Evolutionary conservation across 2,329 filamentous ascomycete species (phyloP).

Genomic region (Penicillium nordicum): DNA sequence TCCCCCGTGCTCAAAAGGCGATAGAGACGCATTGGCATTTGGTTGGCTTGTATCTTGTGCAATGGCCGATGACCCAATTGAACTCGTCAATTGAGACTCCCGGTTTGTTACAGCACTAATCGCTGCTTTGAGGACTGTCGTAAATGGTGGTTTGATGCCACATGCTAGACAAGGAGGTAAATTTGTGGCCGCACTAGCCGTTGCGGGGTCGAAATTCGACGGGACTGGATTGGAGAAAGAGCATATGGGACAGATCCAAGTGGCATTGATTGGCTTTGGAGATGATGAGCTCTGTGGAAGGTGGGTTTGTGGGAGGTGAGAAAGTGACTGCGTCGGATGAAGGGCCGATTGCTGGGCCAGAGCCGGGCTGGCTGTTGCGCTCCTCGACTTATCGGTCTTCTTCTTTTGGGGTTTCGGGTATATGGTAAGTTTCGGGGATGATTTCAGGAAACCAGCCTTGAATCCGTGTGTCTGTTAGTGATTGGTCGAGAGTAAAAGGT

Average conservation of each 20-base stretch:
- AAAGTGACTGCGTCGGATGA: constrained; percentile 34
- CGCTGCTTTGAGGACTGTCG: constrained; percentile 79
- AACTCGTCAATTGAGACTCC: constrained; percentile 18
- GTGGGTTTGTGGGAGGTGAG: constrained; percentile 30
- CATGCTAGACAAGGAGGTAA: constrained; percentile 86
- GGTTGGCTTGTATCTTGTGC: neutral
- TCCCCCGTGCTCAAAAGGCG: constrained; percentile 2
- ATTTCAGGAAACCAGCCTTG: constrained; percentile 87
- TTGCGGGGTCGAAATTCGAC: constrained; percentile 84
- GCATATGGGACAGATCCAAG: constrained; percentile 95
- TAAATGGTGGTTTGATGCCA: constrained; percentile 84
- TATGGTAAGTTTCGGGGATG: constrained; percentile 87
- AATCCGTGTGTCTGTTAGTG: neutral
- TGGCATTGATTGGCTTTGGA: constrained; percentile 55
- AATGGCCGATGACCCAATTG: neutral
- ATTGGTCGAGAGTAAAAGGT: constrained; percentile 10
- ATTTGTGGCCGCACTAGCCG: constrained; percentile 73
- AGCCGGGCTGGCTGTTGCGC: constrained; percentile 44
- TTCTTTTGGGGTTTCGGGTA: constrained; percentile 75
- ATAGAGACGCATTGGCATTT: neutral
- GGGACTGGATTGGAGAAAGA: constrained; percentile 91
- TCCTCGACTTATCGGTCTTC: constrained; percentile 53
- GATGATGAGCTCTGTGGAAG: constrained; percentile 34
- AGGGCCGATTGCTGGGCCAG: constrained; percentile 27
- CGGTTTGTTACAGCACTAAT: constrained; percentile 66